Evolutionary conservation across 2,329 filamentous ascomycete genomes (phyloP), one percentile per base, ranked within the genome.

Genomic region (Scytalidium sp.): DNA sequence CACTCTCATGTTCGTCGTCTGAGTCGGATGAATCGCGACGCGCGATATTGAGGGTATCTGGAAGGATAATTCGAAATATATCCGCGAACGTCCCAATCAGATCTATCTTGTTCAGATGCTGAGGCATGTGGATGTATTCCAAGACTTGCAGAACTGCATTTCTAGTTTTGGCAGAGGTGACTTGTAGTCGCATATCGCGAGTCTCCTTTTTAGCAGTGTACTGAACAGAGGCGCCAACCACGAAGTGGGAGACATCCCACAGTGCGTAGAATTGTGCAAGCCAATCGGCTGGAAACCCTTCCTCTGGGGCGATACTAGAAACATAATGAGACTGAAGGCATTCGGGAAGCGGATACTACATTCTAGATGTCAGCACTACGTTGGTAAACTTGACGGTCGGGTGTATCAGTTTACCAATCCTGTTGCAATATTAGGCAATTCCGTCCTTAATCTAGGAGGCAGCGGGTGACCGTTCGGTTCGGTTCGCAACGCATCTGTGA

Each of bases 221-320:
- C 41, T 73, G 70, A 21, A 73, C 49, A 1, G 67, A 70, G 11
- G 70, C 69, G 11, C 64, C 69, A 8, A 71, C 63, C 2, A 70
- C 60, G 46, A 69, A 72, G 11, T 68, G 65, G 1, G 67, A 64
- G 8, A 71, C 58, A 57, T 73, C 70, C 50, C 68, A 59, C 10
- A 73, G 60, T 1, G 70, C 63, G 3, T 72, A 57, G 43, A 70
- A 69, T 45, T 71, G 67, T 4, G 64, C 49, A 10, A 73, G 56
- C 70, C 70, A 73, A 49, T 62, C 53, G n/a, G 51, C 61, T n/a
- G 61, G 52, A 13, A 56, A 57, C 3, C 63, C 57, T 44, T 64
- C 57, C 13, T 55, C 47, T 1, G 66, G 59, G 1, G 64, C 67
- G 25, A 72, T 58, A 15, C 63, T 62, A 6, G 63, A 61, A 11